Conservation (phyloP, 2,329 filamentous ascomycete species). For the Purpureocillium lavendulum region DNA sequence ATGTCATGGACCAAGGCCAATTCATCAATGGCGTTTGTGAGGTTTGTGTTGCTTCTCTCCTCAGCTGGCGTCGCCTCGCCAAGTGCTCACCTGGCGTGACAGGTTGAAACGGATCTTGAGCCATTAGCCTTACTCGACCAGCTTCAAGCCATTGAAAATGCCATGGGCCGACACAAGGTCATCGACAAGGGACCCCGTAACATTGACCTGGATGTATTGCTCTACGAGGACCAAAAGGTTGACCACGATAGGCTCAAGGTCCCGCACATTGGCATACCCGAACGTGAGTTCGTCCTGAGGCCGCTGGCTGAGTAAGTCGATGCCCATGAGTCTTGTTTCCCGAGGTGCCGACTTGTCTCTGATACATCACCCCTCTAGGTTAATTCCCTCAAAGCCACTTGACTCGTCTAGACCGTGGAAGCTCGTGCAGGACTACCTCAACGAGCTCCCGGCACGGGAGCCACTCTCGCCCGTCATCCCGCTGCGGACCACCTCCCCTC, state of each 20-base stretch:
- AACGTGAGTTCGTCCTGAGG: slow-evolving; percentile 87
- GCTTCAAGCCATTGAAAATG: slow-evolving; percentile 76
- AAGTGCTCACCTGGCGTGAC: neutral
- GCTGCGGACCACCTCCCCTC: slow-evolving; percentile 33
- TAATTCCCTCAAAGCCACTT: slow-evolving; percentile 47
- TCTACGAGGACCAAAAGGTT: slow-evolving; percentile 64
- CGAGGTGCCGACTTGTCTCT: neutral
- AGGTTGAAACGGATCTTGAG: slow-evolving; percentile 74
- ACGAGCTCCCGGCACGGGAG: slow-evolving; percentile 42
- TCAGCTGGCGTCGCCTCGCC: neutral
- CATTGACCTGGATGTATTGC: slow-evolving; percentile 87
- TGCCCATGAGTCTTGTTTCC: neutral
- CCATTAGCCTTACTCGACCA: slow-evolving; percentile 70
- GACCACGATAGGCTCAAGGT: slow-evolving; percentile 67
- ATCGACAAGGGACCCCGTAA: slow-evolving; percentile 92
- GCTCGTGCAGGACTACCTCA: slow-evolving; percentile 51
- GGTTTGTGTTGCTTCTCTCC: slow-evolving; percentile 35
- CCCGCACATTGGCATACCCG: slow-evolving; percentile 76
- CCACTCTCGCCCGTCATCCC: slow-evolving; percentile 53
- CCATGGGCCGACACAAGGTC: slow-evolving; percentile 70
- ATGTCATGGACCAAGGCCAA: slow-evolving; percentile 76
- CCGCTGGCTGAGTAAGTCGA: slow-evolving; percentile 68
- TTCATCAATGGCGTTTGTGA: slow-evolving; percentile 93
- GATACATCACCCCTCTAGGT: slow-evolving; percentile 23
- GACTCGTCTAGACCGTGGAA: slow-evolving; percentile 50